Percentiles rank a stretch among this genome's conserved stretches.
These are phyloP conservation scores for Terfezia boudieri DNA, from an alignment of 495 filamentous ascomycete species.

Conservation along the genomic window DNA sequence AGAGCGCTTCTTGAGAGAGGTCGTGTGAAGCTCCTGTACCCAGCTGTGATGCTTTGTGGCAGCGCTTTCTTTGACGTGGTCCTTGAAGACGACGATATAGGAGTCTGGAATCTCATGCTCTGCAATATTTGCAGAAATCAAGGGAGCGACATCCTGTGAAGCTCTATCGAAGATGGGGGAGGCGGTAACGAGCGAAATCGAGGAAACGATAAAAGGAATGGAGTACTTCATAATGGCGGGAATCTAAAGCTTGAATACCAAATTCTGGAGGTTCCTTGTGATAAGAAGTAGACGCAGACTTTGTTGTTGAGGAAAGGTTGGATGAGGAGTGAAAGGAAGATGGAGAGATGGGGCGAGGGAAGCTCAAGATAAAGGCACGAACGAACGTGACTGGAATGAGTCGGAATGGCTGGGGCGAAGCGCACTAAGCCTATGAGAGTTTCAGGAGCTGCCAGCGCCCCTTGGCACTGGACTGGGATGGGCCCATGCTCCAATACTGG, in stretches of 20 bases:
- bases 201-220: constrained; percentile 20
- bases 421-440: not conserved
- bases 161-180: constrained; percentile 46
- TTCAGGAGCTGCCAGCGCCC: too few relatives aligned
- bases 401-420: not conserved
- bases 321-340: constrained; percentile 12
- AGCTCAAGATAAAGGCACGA: not conserved
- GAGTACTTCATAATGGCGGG: constrained; percentile 19
- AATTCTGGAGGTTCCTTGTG: not conserved
- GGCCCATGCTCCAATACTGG: too few relatives aligned
- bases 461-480: too few relatives aligned
- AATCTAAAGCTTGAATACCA: not conserved
- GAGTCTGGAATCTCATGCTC: constrained; percentile 54
- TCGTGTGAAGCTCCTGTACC: constrained; percentile 63
- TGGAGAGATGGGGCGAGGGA: constrained; percentile 16
- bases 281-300: not conserved
- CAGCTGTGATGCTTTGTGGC: constrained; percentile 66
- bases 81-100: constrained; percentile 97
- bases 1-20: constrained; percentile 63
- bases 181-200: constrained; percentile 26
- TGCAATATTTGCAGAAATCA: constrained; percentile 56
- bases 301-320: constrained; percentile 5
- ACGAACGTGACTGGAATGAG: not conserved
- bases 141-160: constrained; percentile 66
- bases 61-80: constrained; percentile 48